Base-by-base conservation (phyloP, 768 basidiomycete species). In the Xanthoconium stramineum region DNA sequence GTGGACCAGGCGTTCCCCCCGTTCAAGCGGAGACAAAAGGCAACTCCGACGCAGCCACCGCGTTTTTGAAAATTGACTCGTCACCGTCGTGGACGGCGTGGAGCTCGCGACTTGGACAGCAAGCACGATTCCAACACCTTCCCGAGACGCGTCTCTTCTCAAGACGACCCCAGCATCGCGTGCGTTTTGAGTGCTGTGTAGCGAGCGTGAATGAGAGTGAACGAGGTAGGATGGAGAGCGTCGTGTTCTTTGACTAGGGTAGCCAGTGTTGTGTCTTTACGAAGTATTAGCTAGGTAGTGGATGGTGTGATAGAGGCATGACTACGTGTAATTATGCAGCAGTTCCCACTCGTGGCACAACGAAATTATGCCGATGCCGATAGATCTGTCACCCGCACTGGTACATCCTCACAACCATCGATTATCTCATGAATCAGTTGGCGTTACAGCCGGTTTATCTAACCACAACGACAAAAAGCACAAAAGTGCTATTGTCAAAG, bases 341-440 rank as follows among this genome's bases (percentile, higher is more conserved):
- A 24, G 47, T 66, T 66, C 65, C 63, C 65, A 61, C 65, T 58
- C 53, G 43, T 65, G 65, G 53, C 51, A 38, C 24, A 53, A 19
- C 15, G 20, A 66, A 61, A 61, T 53, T 54, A 48, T 28, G 45
- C 57, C 60, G 30, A 32, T 52, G 38, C 45, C 50, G 52, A 63
- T 37, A 38, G 28, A 50, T 35, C 52, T 58, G 65, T 61, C 62
- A 65, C 50, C 40, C 15, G 24, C 40, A 46, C 40, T n/a, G 3
- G 42, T 19, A n/a, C 37, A 55, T 52, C 60, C 15, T 66, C 53
- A 53, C 54, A 29, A 55, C 56, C 65, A 64, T 65, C 65, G 64
- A 65, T 67, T 51, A 65, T 38, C 44, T 36, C 2, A n/a, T n/a
- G n/a, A 19, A 54, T 46, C 47, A 35, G 15, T 48, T 37, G 2